phyloP scores from a whole-genome alignment of 2,329 filamentous ascomycete genomes.

The Leptosphaerulina australis region DNA sequence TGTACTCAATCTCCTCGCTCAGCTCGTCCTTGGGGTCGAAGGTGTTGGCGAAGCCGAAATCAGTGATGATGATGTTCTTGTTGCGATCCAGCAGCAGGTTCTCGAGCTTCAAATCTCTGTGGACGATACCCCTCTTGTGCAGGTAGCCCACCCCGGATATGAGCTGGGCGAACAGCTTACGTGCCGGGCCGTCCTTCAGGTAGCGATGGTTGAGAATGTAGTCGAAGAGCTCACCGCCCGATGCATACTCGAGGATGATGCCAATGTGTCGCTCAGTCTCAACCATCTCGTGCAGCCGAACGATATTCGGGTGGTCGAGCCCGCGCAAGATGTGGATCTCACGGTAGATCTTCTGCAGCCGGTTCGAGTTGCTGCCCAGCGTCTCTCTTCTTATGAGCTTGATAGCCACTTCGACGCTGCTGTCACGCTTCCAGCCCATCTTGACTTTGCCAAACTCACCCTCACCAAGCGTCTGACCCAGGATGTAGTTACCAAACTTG shows the following conservation, averaged over 20 bases:
- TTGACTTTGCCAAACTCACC: slow-evolving; percentile 99
- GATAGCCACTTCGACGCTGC: slow-evolving; percentile 90
- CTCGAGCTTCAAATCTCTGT: slow-evolving; percentile 94
- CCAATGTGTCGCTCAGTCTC: slow-evolving; percentile 97
- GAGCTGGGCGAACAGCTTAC: slow-evolving; percentile 90
- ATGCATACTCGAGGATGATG: slow-evolving; percentile 97
- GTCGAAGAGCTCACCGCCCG: slow-evolving; percentile 95
- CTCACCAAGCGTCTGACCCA: slow-evolving; percentile 95
- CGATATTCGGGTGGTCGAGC: slow-evolving; percentile 94
- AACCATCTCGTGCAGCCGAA: slow-evolving; percentile 96
- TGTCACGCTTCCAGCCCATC: slow-evolving; percentile 96
- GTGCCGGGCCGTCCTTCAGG: slow-evolving; percentile 88
- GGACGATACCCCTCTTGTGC: slow-evolving; percentile 98
- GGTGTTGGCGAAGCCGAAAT: slow-evolving; percentile 98
- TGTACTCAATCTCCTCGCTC: slow-evolving; percentile 86
- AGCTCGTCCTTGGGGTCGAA: slow-evolving; percentile 90
- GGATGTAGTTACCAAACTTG: slow-evolving; percentile 92
- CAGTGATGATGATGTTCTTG: slow-evolving; percentile 98
- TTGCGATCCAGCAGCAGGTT: slow-evolving; percentile 94
- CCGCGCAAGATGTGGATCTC: slow-evolving; percentile 90
- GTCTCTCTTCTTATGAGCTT: slow-evolving; percentile 95
- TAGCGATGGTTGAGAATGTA: slow-evolving; percentile 98
- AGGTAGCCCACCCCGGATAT: slow-evolving; percentile 96
- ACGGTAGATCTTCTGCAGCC: slow-evolving; percentile 94
- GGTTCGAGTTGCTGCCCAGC: slow-evolving; percentile 83